These are phyloP conservation scores for Tubosaeta sp. DNA, from an alignment of 768 basidiomycete genomes.

Conservation along the genomic window DNA sequence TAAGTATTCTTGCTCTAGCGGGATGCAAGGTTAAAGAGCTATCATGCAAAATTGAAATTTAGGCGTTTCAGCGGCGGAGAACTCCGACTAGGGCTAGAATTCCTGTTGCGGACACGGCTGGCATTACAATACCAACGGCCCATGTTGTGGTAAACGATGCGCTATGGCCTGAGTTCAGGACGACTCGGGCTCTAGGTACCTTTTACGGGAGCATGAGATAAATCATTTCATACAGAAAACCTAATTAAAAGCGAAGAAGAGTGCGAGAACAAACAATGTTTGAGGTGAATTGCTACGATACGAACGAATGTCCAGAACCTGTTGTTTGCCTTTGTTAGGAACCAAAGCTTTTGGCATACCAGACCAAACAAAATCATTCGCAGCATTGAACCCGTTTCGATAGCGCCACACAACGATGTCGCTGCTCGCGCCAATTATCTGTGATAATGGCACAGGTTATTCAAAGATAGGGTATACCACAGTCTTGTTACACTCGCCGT, in stretches of 20 bases:
- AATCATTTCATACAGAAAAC: not conserved
- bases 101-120: not conserved
- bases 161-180: not conserved
- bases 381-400: constrained; percentile 11
- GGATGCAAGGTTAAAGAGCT: not conserved
- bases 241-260: too few species aligned
- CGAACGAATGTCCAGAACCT: not conserved
- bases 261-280: too few species aligned
- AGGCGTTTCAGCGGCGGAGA: not conserved
- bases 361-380: constrained; percentile 19
- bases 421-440: constrained; percentile 87
- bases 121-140: not conserved
- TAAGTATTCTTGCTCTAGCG: constrained; percentile 8
- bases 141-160: not conserved
- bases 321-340: constrained; percentile 25
- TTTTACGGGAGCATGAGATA: not conserved
- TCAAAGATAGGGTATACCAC: constrained; percentile 88
- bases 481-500: not conserved
- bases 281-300: not conserved
- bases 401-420: constrained; percentile 43
- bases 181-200: not conserved
- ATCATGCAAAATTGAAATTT: not conserved
- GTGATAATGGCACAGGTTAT: constrained; percentile 96
- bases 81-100: constrained; percentile 4
- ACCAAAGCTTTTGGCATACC: constrained; percentile 21